phyloP scores from a whole-genome alignment of 805 yeast genomes.

The Wickerhamomyces queroliae region DNA sequence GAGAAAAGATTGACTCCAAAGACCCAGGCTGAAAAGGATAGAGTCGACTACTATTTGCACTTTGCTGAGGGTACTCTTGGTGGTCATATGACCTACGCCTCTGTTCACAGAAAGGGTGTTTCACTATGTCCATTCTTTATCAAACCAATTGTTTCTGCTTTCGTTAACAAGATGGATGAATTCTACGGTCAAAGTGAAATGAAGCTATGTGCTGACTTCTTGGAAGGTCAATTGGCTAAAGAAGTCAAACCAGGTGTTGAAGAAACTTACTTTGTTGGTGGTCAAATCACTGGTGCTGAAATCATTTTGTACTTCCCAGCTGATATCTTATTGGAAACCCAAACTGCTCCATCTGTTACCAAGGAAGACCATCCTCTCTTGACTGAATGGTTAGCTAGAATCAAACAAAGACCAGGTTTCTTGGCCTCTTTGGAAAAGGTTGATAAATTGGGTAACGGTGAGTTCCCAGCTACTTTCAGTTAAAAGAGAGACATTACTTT shows the following conservation, averaged over 20 bases:
- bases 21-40: constrained; percentile 33
- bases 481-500: background rate
- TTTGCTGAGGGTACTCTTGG: constrained; percentile 59
- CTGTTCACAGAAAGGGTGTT: constrained; percentile 32
- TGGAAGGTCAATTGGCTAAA: background rate
- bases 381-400: constrained; percentile 19
- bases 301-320: constrained; percentile 40
- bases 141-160: constrained; percentile 26
- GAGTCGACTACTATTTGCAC: constrained; percentile 46
- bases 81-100: constrained; percentile 35
- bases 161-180: background rate
- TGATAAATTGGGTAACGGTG: background rate
- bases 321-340: constrained; percentile 21
- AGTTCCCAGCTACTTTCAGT: background rate
- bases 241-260: background rate
- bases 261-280: constrained; percentile 4
- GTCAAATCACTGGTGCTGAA: constrained; percentile 39
- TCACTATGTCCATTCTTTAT: constrained; percentile 41
- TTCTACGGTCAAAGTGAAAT: constrained; percentile 24
- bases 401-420: constrained; percentile 22
- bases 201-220: constrained; percentile 10
- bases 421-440: background rate
- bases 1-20: constrained; percentile 31
- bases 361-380: constrained; percentile 23
- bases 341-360: too few relatives aligned